Conservation (phyloP, 495 filamentous ascomycete species). For the Saxophila tyrrhenica region DNA sequence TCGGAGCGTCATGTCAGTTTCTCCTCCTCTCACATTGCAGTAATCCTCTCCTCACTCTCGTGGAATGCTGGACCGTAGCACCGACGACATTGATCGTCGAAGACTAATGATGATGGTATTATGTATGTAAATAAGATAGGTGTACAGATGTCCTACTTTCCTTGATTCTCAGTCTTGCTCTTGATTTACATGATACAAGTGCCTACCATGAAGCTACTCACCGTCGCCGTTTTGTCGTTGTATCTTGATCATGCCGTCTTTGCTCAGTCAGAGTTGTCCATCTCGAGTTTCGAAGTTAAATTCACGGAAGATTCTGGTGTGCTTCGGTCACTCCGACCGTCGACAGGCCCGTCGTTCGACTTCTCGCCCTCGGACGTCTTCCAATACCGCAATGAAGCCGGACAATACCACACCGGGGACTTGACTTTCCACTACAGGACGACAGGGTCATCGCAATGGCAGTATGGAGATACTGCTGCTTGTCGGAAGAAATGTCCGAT, state of each 20-base stretch:
- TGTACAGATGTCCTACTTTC: too few species aligned
- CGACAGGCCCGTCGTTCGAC: conserved; percentile 30
- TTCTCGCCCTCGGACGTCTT: conserved; percentile 40
- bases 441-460: conserved; percentile 25
- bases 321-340: conserved; percentile 35
- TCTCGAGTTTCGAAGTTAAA: background rate
- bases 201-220: background rate
- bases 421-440: conserved; percentile 38
- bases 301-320: conserved; percentile 10
- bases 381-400: conserved; percentile 31
- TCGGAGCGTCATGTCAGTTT: background rate
- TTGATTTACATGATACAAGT: too few species aligned
- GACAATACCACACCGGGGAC: conserved; percentile 43
- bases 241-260: background rate
- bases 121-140: too few species aligned
- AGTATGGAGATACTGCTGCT: conserved; percentile 30
- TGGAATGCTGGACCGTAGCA: too few species aligned
- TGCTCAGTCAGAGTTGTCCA: conserved; percentile 3
- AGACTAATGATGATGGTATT: too few species aligned
- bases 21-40: background rate
- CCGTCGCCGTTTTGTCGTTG: background rate
- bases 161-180: too few species aligned
- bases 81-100: too few species aligned
- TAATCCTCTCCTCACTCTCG: background rate
- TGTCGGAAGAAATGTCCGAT: conserved; percentile 24